Evolutionary conservation across 1,139 yeast species (phyloP).

Genomic region (Hemisphaericaspora xylanilytica): DNA sequence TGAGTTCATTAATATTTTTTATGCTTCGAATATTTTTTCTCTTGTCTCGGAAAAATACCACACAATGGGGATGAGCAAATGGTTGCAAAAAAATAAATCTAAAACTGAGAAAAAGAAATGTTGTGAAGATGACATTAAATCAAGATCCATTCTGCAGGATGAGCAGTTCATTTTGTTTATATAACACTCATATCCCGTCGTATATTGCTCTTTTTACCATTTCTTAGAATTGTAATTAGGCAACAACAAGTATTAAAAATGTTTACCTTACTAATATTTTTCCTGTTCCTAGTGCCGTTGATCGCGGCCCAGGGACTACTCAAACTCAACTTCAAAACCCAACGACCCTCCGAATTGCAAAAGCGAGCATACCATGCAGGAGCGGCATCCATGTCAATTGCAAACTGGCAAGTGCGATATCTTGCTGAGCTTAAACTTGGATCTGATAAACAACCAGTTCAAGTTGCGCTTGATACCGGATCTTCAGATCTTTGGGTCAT

Average conservation of each 20-base stretch:
- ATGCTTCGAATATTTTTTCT: background rate
- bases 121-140: background rate
- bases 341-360: background rate
- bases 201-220: too few species aligned
- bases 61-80: background rate
- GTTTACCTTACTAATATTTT: background rate
- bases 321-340: background rate
- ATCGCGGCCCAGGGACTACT: background rate
- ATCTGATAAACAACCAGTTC: slow-evolving; percentile 27
- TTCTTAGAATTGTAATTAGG: too few species aligned
- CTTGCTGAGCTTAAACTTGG: slow-evolving; percentile 40
- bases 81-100: background rate
- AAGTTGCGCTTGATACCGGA: slow-evolving; percentile 41
- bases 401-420: slow-evolving; percentile 21
- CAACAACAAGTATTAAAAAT: too few species aligned
- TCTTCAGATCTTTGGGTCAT: slow-evolving; percentile 45
- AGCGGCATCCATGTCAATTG: background rate
- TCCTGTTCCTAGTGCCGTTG: background rate
- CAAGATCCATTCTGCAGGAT: too few species aligned
- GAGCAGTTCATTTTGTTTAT: too few species aligned
- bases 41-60: background rate
- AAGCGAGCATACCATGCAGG: too few species aligned
- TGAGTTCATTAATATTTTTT: background rate
- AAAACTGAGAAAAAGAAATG: background rate
- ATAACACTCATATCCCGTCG: too few species aligned